These are phyloP conservation scores for Gossypium rotundifolium DNA, from an alignment of 345 rosid species.

Conservation along the genomic window DNA sequence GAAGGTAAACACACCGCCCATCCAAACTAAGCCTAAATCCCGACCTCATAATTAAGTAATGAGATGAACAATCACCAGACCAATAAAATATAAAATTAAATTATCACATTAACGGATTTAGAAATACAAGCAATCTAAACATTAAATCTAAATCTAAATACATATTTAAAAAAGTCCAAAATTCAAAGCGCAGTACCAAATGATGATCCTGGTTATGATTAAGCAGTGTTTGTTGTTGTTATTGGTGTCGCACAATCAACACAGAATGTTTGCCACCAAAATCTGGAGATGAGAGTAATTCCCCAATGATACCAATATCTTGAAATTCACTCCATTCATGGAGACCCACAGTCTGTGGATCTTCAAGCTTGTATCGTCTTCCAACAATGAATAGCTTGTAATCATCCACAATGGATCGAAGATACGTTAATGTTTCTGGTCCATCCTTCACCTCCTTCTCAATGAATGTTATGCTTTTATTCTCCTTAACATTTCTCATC, in stretches of 20 bases:
- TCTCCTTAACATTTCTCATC: conserved; percentile 11
- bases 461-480: not conserved
- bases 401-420: conserved; percentile 1
- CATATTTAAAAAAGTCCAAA: too few relatives aligned
- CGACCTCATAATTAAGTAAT: too few relatives aligned
- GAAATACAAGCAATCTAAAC: too few relatives aligned
- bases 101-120: too few relatives aligned
- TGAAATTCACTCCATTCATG: conserved; percentile 21
- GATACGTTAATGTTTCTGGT: conserved; percentile 7
- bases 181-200: too few relatives aligned
- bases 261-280: conserved; percentile 16
- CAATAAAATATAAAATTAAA: too few relatives aligned
- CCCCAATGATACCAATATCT: conserved; percentile 27
- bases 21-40: too few relatives aligned
- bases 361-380: conserved; percentile 10
- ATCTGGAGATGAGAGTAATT: conserved; percentile 23
- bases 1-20: too few relatives aligned
- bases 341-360: not conserved
- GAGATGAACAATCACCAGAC: fast-evolving
- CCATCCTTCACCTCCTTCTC: conserved; percentile 16
- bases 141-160: too few relatives aligned
- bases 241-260: conserved; percentile 25
- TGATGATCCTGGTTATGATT: not conserved
- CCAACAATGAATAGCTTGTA: conserved; percentile 28
- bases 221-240: conserved; percentile 4